Conservation (phyloP, 1,284 basidiomycete genomes). For the Irpex rosettiformis region DNA sequence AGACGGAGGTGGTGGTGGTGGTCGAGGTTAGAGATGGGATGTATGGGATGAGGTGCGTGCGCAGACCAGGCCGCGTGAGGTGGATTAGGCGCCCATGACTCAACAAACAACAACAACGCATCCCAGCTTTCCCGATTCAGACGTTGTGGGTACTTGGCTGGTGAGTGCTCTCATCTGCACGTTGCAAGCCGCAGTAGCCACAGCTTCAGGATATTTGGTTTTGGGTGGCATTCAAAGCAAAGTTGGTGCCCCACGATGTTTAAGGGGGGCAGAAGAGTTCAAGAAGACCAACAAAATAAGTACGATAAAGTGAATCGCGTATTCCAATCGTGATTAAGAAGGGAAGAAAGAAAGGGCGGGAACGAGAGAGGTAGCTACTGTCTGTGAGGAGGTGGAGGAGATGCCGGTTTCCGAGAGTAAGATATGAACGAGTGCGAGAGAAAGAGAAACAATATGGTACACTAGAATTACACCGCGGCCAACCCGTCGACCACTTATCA, state of each 20-base stretch:
- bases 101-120: constrained; percentile 31
- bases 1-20: constrained; percentile 13
- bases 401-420: too few relatives aligned
- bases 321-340: too few relatives aligned
- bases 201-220: too few relatives aligned
- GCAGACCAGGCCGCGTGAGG: constrained; percentile 23
- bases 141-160: background rate
- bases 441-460: background rate
- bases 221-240: too few relatives aligned
- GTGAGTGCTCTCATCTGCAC: too few relatives aligned
- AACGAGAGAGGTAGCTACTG: background rate
- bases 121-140: constrained; percentile 25
- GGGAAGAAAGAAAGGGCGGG: background rate
- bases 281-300: too few relatives aligned
- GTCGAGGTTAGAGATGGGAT: constrained; percentile 15
- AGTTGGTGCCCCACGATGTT: too few relatives aligned
- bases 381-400: background rate
- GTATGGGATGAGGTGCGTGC: constrained; percentile 22
- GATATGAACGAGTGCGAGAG: too few relatives aligned
- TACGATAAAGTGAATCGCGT: too few relatives aligned
- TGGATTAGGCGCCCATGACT: constrained; percentile 27
- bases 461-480: background rate
- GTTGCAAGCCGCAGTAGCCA: too few relatives aligned
- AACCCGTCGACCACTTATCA: background rate
- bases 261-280: too few relatives aligned